A percentile compares a stretch with the other conserved stretches of the same genome.
phyloP scores from a whole-genome alignment of 176 grass and related monocot genomes.

The Musa beccarii region DNA sequence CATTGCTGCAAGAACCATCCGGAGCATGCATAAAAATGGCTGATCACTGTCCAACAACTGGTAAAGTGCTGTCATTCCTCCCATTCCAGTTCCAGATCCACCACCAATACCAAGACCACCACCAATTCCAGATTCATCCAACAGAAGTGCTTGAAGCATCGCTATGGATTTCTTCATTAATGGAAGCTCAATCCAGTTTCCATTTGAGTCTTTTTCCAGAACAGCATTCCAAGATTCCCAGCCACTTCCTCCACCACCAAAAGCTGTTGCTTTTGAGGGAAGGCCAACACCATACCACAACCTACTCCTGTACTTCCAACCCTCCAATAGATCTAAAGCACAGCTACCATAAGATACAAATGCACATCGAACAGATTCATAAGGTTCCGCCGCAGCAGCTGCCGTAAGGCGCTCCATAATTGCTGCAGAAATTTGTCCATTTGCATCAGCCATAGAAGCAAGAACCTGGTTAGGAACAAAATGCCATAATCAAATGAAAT shows the following conservation, averaged over 20 bases:
- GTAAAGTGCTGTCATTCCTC: slow-evolving; percentile 83
- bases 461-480: slow-evolving; percentile 62
- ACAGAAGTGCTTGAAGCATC: slow-evolving; percentile 85
- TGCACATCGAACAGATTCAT: slow-evolving; percentile 88
- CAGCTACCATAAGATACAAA: slow-evolving; percentile 95
- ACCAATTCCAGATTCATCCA: slow-evolving; percentile 96
- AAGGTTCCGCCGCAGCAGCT: slow-evolving; percentile 91
- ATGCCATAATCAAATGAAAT: slow-evolving; percentile 27
- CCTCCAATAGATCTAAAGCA: slow-evolving; percentile 68
- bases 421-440: slow-evolving; percentile 89
- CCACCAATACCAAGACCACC: slow-evolving; percentile 86
- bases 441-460: slow-evolving; percentile 92
- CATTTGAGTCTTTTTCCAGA: slow-evolving; percentile 72
- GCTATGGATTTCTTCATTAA: slow-evolving; percentile 91
- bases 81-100: slow-evolving; percentile 95
- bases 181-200: slow-evolving; percentile 83
- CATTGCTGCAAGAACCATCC: slow-evolving; percentile 93
- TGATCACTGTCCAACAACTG: slow-evolving; percentile 96
- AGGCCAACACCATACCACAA: slow-evolving; percentile 93
- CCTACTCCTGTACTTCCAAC: slow-evolving; percentile 92
- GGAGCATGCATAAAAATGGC: slow-evolving; percentile 97
- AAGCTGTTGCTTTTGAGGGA: slow-evolving; percentile 54
- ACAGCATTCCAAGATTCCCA: slow-evolving; percentile 67
- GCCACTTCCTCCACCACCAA: slow-evolving; percentile 77
- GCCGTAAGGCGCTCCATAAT: slow-evolving; percentile 95